A percentile compares a stretch with the other conserved stretches of the same genome.
Evolutionary conservation across 2,329 filamentous ascomycete genomes (phyloP).

Genomic region (Boeremia exigua): DNA sequence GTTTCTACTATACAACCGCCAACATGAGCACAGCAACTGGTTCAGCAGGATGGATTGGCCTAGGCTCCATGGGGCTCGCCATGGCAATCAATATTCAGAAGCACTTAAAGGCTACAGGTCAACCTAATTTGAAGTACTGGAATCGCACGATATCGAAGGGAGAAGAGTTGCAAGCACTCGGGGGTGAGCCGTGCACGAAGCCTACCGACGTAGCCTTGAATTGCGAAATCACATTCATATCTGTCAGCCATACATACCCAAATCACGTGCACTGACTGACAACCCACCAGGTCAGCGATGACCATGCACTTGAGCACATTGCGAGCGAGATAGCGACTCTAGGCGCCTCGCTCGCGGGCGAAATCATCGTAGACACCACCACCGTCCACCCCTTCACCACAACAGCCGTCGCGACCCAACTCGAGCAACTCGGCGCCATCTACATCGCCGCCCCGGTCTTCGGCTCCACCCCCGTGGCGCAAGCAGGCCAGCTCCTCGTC

Average conservation of each 20-base stretch:
- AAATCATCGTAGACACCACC: slow-evolving; percentile 58
- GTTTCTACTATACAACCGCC: not conserved
- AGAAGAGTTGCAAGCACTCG: slow-evolving; percentile 35
- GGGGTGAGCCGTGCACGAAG: slow-evolving; percentile 24
- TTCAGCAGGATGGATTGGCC: slow-evolving; percentile 44
- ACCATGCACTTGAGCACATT: slow-evolving; percentile 48
- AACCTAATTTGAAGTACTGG: slow-evolving; percentile 48
- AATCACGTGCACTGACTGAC: not conserved
- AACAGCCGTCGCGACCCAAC: slow-evolving; percentile 27
- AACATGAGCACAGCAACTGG: not conserved
- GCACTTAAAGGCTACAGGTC: slow-evolving; percentile 37
- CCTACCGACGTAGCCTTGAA: slow-evolving; percentile 26
- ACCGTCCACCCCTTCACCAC: slow-evolving; percentile 58
- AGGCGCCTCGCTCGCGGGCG: slow-evolving; percentile 38
- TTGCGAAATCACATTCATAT: slow-evolving; percentile 40
- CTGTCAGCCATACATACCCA: slow-evolving; percentile 31
- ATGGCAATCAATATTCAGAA: slow-evolving; percentile 60
- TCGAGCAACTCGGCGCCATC: slow-evolving; percentile 36
- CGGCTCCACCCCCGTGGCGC: slow-evolving; percentile 58
- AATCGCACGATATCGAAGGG: slow-evolving; percentile 59
- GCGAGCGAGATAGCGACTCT: slow-evolving; percentile 29
- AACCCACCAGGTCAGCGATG: slow-evolving; percentile 46
- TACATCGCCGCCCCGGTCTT: slow-evolving; percentile 59
- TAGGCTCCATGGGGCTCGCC: slow-evolving; percentile 59
- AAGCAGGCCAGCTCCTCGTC: slow-evolving; percentile 55